These are phyloP conservation scores for Takakia lepidozioides DNA, from an alignment of 225 moss, liverwort and hornwort genomes.

Conservation along the genomic window DNA sequence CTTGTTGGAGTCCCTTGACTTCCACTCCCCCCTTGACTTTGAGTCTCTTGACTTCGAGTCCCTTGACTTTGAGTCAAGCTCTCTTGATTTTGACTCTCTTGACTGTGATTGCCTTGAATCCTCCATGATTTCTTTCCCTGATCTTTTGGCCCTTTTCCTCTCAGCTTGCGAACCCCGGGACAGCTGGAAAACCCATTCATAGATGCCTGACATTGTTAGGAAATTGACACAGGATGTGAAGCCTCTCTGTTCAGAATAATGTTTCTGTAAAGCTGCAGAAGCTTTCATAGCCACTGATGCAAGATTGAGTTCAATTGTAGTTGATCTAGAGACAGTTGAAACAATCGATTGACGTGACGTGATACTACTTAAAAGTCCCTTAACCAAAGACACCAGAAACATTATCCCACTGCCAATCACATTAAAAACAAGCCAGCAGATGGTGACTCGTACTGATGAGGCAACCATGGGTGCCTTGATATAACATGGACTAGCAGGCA, in stretches of 20 bases:
- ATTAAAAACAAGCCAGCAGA: neutral
- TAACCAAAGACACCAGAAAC: neutral
- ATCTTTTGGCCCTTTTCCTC: constrained; percentile 15
- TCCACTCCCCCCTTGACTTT: constrained; percentile 1
- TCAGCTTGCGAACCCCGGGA: neutral
- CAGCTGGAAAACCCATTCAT: neutral
- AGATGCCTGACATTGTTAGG: neutral
- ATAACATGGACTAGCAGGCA: no score
- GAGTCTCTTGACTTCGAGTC: constrained; percentile 9
- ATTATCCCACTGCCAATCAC: neutral
- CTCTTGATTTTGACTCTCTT: constrained; percentile 6
- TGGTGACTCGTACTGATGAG: no score
- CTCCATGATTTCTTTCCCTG: constrained; percentile 3
- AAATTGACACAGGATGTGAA: neutral
- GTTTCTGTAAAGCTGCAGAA: neutral
- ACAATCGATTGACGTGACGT: neutral
- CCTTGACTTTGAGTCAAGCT: constrained; percentile 4
- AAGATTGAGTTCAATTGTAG: no score
- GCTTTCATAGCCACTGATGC: no score
- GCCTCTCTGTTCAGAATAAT: neutral
- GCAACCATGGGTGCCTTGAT: no score
- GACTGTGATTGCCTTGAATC: constrained; percentile 9
- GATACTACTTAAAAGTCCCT: neutral
- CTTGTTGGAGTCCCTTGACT: constrained; percentile 16
- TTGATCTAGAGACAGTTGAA: neutral